phyloP scores from a whole-genome alignment of 164 flowering plant genomes.

The Santalum album region DNA sequence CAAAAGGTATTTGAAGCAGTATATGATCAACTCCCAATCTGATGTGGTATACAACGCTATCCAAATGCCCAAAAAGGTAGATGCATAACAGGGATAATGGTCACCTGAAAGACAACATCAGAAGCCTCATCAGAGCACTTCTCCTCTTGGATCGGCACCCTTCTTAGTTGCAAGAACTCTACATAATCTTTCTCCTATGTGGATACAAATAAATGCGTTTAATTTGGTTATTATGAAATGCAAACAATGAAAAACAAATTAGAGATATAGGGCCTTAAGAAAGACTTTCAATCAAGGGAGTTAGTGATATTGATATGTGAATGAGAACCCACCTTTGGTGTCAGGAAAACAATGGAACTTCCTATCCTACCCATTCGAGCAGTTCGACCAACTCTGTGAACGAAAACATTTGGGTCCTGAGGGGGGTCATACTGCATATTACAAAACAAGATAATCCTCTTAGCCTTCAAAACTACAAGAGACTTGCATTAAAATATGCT shows the following conservation, averaged over 20 bases:
- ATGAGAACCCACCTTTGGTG: conserved; percentile 59
- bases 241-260: background rate
- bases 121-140: conserved; percentile 38
- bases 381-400: conserved; percentile 95
- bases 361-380: conserved; percentile 91
- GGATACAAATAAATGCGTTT: background rate
- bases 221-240: conserved; percentile 3
- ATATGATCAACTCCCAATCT: no score
- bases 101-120: conserved; percentile 68
- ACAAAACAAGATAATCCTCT: conserved; percentile 5
- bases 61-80: background rate
- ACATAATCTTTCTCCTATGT: conserved; percentile 88
- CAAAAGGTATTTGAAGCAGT: no score
- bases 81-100: background rate
- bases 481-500: no score
- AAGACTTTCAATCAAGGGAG: background rate
- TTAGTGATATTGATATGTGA: background rate
- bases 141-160: conserved; percentile 69
- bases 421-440: conserved; percentile 98
- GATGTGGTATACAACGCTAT: no score
- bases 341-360: conserved; percentile 63
- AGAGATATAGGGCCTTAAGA: background rate
- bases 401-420: conserved; percentile 82
- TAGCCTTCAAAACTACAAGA: no score
- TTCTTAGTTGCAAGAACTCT: conserved; percentile 62